Percentiles rank a stretch among this genome's conserved stretches.
These are phyloP conservation scores for Aspergillus taichungensis DNA, from an alignment of 495 filamentous ascomycete genomes.

Conservation along the genomic window DNA sequence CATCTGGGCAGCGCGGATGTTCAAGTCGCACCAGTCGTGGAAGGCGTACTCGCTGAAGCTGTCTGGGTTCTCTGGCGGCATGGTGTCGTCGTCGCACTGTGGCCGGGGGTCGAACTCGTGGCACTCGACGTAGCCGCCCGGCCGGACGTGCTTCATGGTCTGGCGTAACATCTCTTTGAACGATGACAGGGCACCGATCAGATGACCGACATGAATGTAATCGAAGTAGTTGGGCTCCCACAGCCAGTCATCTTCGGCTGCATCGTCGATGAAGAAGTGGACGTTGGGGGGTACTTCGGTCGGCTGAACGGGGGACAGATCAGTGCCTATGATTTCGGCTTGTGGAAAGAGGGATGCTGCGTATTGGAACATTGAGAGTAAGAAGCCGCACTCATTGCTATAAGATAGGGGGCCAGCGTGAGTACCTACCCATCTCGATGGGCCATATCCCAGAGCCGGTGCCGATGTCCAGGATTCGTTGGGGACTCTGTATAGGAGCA, in stretches of 20 bases:
- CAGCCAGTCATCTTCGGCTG: constrained; percentile 42
- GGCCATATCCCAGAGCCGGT: constrained; percentile 68
- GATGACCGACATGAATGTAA: constrained; percentile 37
- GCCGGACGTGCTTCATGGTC: constrained; percentile 42
- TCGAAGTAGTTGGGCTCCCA: constrained; percentile 39
- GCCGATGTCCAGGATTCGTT: constrained; percentile 57
- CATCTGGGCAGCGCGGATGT: constrained; percentile 36
- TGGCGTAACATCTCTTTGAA: constrained; percentile 34
- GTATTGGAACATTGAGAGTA: background rate
- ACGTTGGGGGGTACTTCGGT: constrained; percentile 47
- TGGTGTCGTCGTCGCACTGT: constrained; percentile 52
- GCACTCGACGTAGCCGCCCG: constrained; percentile 58
- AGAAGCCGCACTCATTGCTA: background rate
- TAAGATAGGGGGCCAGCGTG: constrained; percentile 9
- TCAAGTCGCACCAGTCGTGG: constrained; percentile 44
- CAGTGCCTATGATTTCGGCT: constrained; percentile 50
- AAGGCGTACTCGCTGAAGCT: constrained; percentile 34
- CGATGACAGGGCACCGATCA: constrained; percentile 33
- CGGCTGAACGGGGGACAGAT: constrained; percentile 57
- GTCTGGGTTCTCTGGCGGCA: constrained; percentile 39
- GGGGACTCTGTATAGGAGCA: constrained; percentile 48
- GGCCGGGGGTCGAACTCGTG: constrained; percentile 53
- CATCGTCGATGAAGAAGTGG: constrained; percentile 50
- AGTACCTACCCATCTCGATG: constrained; percentile 48
- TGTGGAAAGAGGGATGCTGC: constrained; percentile 44